Percentiles rank a stretch among this genome's conserved stretches.
phyloP scores from a whole-genome alignment of 805 yeast genomes.

The Barnettozyma populi region DNA sequence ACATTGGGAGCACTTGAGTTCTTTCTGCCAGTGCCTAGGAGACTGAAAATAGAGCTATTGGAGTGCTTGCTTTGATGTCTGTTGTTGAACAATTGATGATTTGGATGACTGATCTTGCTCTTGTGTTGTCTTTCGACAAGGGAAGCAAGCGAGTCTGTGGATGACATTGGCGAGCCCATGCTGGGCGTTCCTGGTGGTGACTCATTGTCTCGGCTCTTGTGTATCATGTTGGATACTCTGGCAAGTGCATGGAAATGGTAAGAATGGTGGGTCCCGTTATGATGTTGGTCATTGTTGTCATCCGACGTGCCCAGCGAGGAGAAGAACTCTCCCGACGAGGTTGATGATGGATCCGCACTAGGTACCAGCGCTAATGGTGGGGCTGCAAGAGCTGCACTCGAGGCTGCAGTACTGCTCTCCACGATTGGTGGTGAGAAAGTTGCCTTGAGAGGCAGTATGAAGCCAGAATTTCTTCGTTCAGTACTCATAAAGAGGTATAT shows the following conservation, averaged over 20 bases:
- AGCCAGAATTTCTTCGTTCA: slow-evolving; percentile 5
- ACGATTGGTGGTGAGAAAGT: slow-evolving; percentile 19
- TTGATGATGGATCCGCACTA: background rate
- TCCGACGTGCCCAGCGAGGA: slow-evolving; percentile 3
- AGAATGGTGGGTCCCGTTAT: background rate
- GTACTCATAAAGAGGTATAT: background rate
- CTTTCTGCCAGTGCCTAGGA: slow-evolving; percentile 11
- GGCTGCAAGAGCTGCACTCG: background rate
- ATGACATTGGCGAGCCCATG: slow-evolving; percentile 25
- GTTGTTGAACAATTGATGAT: slow-evolving; percentile 28
- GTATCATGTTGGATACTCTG: slow-evolving; percentile 16
- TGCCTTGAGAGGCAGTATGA: slow-evolving; percentile 14
- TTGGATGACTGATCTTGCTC: slow-evolving; percentile 37
- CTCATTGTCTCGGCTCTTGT: slow-evolving; percentile 12
- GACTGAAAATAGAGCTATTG: slow-evolving; percentile 15
- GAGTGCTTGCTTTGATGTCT: slow-evolving; percentile 8
- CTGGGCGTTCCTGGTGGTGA: slow-evolving; percentile 17
- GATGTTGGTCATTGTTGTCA: background rate
- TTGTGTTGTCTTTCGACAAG: slow-evolving; percentile 36
- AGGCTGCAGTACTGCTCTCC: slow-evolving; percentile 4
- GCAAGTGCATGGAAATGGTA: slow-evolving; percentile 12
- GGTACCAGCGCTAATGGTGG: background rate
- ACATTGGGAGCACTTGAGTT: slow-evolving; percentile 9
- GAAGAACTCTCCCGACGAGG: slow-evolving; percentile 6
- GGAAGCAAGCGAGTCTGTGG: slow-evolving; percentile 33